A percentile compares a stretch with the other conserved stretches of the same genome.
These are phyloP conservation scores for Cystobasidiaceae sp. DNA, from an alignment of 1,284 basidiomycete genomes.

Conservation along the genomic window DNA sequence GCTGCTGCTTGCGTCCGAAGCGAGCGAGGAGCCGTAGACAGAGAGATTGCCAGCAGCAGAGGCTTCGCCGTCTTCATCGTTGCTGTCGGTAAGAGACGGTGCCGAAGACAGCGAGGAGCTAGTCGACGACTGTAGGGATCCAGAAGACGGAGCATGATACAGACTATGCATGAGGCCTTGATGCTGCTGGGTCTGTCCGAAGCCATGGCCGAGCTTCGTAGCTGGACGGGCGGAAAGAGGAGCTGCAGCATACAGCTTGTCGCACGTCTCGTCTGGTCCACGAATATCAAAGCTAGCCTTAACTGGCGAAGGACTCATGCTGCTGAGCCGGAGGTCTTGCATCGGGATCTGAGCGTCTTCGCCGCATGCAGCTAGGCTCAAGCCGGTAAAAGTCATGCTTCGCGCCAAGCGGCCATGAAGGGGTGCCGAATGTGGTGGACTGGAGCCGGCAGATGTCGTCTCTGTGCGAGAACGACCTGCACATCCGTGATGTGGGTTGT, in stretches of 20 bases:
- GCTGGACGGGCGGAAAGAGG: neutral
- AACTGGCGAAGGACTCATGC: too few relatives aligned
- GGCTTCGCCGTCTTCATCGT: neutral
- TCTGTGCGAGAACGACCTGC: slow-evolving; percentile 1
- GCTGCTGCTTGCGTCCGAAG: neutral
- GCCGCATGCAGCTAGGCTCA: neutral
- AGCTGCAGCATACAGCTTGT: neutral
- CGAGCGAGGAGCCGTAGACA: slow-evolving; percentile 25
- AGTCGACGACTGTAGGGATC: neutral
- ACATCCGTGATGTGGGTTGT: neutral
- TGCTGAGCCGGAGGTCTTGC: too few relatives aligned
- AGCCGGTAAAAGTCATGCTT: slow-evolving; percentile 1
- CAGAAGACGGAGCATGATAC: slow-evolving; percentile 7
- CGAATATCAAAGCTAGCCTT: too few relatives aligned
- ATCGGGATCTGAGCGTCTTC: neutral
- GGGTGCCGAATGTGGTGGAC: neutral
- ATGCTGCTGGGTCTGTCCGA: neutral
- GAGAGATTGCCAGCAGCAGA: neutral
- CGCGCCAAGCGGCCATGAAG: neutral
- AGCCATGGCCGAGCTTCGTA: neutral
- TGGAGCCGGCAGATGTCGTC: neutral
- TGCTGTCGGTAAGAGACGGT: slow-evolving; percentile 1
- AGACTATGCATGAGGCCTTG: neutral
- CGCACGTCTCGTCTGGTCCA: too few relatives aligned
- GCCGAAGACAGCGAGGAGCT: slow-evolving; percentile 4